Evolutionary conservation across 106 monocot species (phyloP).

Genomic region (Apostasia shenzhenica): DNA sequence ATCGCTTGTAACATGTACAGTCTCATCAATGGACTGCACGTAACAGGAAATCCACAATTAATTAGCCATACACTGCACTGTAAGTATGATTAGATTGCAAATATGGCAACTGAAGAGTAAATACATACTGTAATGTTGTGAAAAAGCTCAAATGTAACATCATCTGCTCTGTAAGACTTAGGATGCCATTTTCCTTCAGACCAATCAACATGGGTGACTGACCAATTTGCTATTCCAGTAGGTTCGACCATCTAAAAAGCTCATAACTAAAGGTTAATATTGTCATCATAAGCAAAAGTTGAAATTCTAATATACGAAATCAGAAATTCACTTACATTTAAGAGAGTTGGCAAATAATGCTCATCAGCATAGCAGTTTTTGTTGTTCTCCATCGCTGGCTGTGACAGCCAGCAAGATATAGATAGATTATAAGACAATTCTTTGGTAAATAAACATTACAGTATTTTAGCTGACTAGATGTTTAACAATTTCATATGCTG

Average conservation of each 20-base stretch:
- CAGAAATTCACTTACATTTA: constrained; percentile 44
- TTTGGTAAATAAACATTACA: not conserved
- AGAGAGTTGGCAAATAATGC: constrained; percentile 91
- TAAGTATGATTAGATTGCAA: too few species aligned
- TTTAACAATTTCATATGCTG: not conserved
- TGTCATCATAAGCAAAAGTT: too few species aligned
- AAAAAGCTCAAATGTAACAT: constrained; percentile 63
- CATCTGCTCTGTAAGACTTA: constrained; percentile 53
- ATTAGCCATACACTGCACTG: not conserved
- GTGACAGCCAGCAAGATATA: constrained; percentile 16
- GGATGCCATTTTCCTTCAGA: constrained; percentile 96
- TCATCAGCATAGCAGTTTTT: constrained; percentile 91
- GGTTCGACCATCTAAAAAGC: constrained; percentile 75
- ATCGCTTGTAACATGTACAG: constrained; percentile 61
- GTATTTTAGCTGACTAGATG: not conserved
- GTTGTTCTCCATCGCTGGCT: constrained; percentile 79
- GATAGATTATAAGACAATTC: not conserved
- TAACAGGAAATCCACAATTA: constrained; percentile 4
- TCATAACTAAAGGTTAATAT: not conserved
- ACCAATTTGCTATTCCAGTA: constrained; percentile 88
- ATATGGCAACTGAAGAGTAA: not conserved
- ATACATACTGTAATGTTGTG: constrained; percentile 58
- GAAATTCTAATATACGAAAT: not conserved
- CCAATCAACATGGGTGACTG: constrained; percentile 35
- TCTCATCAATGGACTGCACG: constrained; percentile 78